Percentiles rank a stretch among this genome's conserved stretches.
Evolutionary conservation across 1,284 basidiomycete species (phyloP).

Genomic region (Gomphus bonarii): DNA sequence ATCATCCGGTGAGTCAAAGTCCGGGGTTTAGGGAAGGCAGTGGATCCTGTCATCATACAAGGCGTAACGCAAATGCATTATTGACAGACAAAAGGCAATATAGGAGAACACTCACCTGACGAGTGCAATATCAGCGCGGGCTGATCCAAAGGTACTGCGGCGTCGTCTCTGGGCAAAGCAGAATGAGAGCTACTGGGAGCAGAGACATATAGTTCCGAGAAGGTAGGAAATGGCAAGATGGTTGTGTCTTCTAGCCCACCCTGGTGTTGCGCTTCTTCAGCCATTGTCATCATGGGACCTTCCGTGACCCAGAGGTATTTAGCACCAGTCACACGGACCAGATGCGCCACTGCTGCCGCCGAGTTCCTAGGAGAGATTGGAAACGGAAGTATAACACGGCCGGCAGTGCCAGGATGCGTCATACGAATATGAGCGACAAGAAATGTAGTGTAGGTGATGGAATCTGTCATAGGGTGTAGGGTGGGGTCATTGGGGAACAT

Average conservation of each 20-base stretch:
- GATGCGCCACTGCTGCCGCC: conserved; percentile 14
- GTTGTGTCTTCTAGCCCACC: neutral
- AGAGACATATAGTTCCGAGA: neutral
- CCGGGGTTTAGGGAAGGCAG: conserved; percentile 23
- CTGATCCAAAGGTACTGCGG: conserved; percentile 11
- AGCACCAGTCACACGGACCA: conserved; percentile 11
- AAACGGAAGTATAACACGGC: conserved; percentile 14
- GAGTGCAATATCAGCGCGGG: conserved; percentile 24
- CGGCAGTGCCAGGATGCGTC: neutral
- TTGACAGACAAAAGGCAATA: neutral
- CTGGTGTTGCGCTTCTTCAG: conserved; percentile 1
- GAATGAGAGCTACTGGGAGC: neutral
- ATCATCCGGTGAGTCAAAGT: conserved; percentile 15
- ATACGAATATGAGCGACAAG: conserved; percentile 5
- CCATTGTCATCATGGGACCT: conserved; percentile 1
- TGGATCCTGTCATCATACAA: conserved; percentile 18
- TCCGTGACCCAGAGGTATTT: conserved; percentile 7
- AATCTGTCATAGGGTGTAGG: neutral
- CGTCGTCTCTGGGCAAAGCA: neutral
- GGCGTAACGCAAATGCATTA: neutral
- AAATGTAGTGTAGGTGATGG: conserved; percentile 8
- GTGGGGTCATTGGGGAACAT: neutral
- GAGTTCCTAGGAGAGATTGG: conserved; percentile 24
- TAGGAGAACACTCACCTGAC: conserved; percentile 19
- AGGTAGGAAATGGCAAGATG: conserved; percentile 3